Evolutionary conservation across 176 grass and related monocot species (phyloP), one percentile per base, ranked within the genome.

Genomic region (Oryza nivara): DNA sequence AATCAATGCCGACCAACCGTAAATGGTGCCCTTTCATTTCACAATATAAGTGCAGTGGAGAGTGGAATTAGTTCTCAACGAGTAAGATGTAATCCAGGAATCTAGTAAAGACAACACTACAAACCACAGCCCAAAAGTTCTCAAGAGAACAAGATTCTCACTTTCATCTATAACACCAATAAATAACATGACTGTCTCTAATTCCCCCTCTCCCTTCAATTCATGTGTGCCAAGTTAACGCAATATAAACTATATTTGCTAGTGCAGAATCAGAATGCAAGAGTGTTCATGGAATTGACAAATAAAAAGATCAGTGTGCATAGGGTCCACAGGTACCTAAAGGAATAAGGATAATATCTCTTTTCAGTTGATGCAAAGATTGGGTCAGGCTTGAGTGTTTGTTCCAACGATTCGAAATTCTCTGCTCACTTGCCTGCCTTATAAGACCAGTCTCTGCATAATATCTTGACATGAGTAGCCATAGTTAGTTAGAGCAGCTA

Each of bases 271-370:
- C 79, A 84, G 48, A 93, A 95, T 92, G 60, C 64, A 88, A 91
- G 77, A 35, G 81, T 89, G 87, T 90, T 76, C 67, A 35, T 56
- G 56, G 73, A 88, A 92, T 84, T 87, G 73, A 67, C 80, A 92
- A 91, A 63, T 82, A 70, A 92, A 90, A 92, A 85, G 71, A 79
- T 68, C 19, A 47, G 71, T 85, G 70, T 80, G 78, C 34, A 25
- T 80, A 63, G 88, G 92, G 92, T 80, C 91, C 89, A 95, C 79
- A 82, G 64, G 74, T 70, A 91, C 81, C 82, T 88, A 88, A 92
- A 93, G 87, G 86, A 90, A 91, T 87, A 99, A 92, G 92, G 91
- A 96, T 92, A 95, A 99, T 90, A 89, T 96, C 88, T 96, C 93
- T 92, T 96, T 96, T 88, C 72, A 88, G 80, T 85, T 92, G 87